Percentiles rank a stretch among this genome's conserved stretches.
These are phyloP conservation scores for Durotheca rogersii DNA, from an alignment of 495 filamentous ascomycete species.

Conservation along the genomic window DNA sequence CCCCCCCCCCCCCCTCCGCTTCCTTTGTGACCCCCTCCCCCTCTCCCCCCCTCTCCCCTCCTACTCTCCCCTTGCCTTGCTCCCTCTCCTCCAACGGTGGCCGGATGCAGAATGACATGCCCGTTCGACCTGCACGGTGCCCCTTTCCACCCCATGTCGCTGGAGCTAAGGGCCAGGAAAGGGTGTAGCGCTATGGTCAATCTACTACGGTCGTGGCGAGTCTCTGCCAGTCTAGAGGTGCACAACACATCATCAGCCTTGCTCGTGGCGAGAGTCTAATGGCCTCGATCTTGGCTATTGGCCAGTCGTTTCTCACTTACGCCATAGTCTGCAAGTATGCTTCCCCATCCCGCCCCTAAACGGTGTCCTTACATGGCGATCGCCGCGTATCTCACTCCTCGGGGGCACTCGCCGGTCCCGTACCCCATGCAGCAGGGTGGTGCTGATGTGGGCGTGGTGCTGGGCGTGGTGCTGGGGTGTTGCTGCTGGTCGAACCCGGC, in stretches of 20 bases:
- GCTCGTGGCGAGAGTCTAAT: conserved; percentile 31
- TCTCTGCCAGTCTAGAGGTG: conserved; percentile 20
- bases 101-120: conserved; percentile 33
- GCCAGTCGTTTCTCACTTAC: conserved; percentile 28
- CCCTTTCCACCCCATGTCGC: conserved; percentile 22
- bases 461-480: no score
- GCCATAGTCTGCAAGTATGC: conserved; percentile 37
- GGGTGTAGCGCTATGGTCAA: conserved; percentile 5
- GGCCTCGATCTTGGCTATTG: conserved; percentile 27
- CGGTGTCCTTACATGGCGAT: conserved; percentile 39
- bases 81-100: no score
- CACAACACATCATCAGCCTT: conserved; percentile 35
- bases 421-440: conserved; percentile 26
- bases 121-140: conserved; percentile 11
- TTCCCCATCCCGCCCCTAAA: conserved; percentile 35
- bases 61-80: conserved; percentile 19
- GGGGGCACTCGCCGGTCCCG: conserved; percentile 5
- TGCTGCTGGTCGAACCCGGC: no score
- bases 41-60: no score
- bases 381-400: conserved; percentile 29
- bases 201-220: conserved; percentile 23
- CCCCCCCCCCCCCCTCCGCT: conserved; percentile 9
- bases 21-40: conserved; percentile 21
- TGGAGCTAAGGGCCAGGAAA: conserved; percentile 16
- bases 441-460: no score